Percentiles rank a stretch among this genome's conserved stretches.
Conservation (phyloP, 164 flowering plant genomes). For the Dillenia turbinata region DNA sequence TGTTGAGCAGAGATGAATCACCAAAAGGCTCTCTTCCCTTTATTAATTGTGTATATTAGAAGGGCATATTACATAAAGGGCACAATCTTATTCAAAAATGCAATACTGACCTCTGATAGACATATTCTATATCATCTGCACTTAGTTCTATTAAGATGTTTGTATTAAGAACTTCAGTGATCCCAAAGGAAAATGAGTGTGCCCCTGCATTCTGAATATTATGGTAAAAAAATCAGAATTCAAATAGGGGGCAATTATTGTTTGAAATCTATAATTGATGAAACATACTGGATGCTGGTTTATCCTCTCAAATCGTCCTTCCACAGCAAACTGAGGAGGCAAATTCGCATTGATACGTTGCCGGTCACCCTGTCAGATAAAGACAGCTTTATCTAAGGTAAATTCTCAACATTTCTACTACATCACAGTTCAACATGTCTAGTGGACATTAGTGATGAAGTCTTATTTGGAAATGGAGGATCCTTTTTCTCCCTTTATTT, state of each 20-base stretch:
- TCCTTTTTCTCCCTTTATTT: too few relatives aligned
- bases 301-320: constrained; percentile 90
- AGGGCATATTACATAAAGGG: too few relatives aligned
- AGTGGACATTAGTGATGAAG: too few relatives aligned
- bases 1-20: too few relatives aligned
- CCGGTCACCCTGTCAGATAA: constrained; percentile 67
- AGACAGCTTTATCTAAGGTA: not conserved
- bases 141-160: constrained; percentile 75
- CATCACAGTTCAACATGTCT: too few relatives aligned
- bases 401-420: not conserved
- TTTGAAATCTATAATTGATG: constrained; percentile 1
- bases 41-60: too few relatives aligned
- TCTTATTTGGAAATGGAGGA: too few relatives aligned
- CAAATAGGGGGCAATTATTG: not conserved
- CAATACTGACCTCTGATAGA: constrained; percentile 68
- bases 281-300: constrained; percentile 89
- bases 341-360: constrained; percentile 62
- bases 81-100: not conserved
- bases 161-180: constrained; percentile 82
- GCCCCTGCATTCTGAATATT: constrained; percentile 77
- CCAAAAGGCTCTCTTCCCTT: too few relatives aligned
- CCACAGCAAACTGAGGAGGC: constrained; percentile 68
- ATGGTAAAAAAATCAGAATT: not conserved
- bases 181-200: constrained; percentile 84
- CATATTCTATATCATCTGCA: constrained; percentile 94